phyloP scores from a whole-genome alignment of 2,329 filamentous ascomycete species.

The Exophiala viscosa region DNA sequence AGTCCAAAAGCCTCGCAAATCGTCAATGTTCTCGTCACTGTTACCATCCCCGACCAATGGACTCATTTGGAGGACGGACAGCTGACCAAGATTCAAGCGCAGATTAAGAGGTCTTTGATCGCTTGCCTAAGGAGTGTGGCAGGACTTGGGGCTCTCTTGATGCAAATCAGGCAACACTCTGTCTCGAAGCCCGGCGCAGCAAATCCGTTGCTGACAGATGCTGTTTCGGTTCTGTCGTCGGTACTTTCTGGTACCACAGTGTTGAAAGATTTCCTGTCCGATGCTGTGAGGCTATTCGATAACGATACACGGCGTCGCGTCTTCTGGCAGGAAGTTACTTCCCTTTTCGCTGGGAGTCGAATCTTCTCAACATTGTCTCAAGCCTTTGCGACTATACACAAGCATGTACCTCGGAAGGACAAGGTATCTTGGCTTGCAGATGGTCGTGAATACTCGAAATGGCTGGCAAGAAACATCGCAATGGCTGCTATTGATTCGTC shows the following conservation, averaged over 20 bases:
- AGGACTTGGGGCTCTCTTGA: slow-evolving; percentile 72
- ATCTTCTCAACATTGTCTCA: slow-evolving; percentile 58
- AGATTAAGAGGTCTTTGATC: slow-evolving; percentile 50
- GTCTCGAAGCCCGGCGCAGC: slow-evolving; percentile 28
- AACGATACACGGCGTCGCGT: slow-evolving; percentile 36
- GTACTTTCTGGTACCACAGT: slow-evolving; percentile 26
- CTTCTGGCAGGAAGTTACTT: slow-evolving; percentile 62
- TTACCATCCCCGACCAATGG: slow-evolving; percentile 83
- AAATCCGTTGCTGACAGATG: slow-evolving; percentile 34
- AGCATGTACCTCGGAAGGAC: slow-evolving; percentile 30
- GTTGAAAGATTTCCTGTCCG: slow-evolving; percentile 24
- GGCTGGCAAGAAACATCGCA: slow-evolving; percentile 66
- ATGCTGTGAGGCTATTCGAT: slow-evolving; percentile 40
- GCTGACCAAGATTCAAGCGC: slow-evolving; percentile 19
- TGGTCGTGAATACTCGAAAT: slow-evolving; percentile 62
- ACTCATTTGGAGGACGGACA: slow-evolving; percentile 6
- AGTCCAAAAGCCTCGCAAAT: slow-evolving; percentile 69
- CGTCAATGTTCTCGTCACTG: slow-evolving; percentile 67
- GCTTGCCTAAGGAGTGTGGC: slow-evolving; percentile 67
- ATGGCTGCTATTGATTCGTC: slow-evolving; percentile 43
- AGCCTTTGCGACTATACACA: slow-evolving; percentile 39
- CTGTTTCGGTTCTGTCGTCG: slow-evolving; percentile 36
- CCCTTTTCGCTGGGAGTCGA: slow-evolving; percentile 58
- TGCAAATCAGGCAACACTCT: slow-evolving; percentile 63
- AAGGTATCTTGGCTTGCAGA: slow-evolving; percentile 59